These are phyloP conservation scores for Colletotrichum cereale DNA, from an alignment of 2,329 filamentous ascomycete genomes.

Conservation along the genomic window DNA sequence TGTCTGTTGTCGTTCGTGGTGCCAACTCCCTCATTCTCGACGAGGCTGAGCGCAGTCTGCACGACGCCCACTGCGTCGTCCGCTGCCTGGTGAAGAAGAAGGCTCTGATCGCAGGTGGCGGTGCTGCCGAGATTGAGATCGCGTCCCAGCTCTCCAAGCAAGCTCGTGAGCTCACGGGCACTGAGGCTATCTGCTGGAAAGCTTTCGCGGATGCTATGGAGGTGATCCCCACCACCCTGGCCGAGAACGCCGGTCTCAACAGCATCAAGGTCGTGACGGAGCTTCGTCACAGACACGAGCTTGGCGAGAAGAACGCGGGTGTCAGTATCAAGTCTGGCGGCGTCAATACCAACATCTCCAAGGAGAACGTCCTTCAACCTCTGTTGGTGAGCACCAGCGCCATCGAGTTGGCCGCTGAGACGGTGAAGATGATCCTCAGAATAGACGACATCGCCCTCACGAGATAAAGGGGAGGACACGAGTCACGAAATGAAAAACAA, in stretches of 20 bases:
- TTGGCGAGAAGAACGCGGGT: slow-evolving; percentile 94
- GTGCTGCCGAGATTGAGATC: slow-evolving; percentile 96
- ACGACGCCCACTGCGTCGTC: slow-evolving; percentile 97
- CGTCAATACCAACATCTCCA: slow-evolving; percentile 95
- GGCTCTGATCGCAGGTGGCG: slow-evolving; percentile 96
- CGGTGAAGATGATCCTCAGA: slow-evolving; percentile 91
- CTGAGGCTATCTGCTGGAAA: slow-evolving; percentile 98
- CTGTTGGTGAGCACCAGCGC: slow-evolving; percentile 97
- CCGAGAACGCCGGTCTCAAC: slow-evolving; percentile 97
- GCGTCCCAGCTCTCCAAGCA: slow-evolving; percentile 87
- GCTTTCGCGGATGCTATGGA: slow-evolving; percentile 98
- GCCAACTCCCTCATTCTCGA: slow-evolving; percentile 96
- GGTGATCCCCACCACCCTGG: slow-evolving; percentile 94
- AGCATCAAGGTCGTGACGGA: slow-evolving; percentile 99
- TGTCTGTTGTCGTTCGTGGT: slow-evolving; percentile 93
- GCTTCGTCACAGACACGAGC: slow-evolving; percentile 91
- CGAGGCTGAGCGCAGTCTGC: slow-evolving; percentile 94
- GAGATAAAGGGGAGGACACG: slow-evolving; percentile 54
- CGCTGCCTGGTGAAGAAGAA: slow-evolving; percentile 99
- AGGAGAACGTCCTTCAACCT: slow-evolving; percentile 97
- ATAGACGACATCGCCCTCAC: slow-evolving; percentile 76
- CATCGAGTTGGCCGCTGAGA: slow-evolving; percentile 96
- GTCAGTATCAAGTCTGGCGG: slow-evolving; percentile 98
- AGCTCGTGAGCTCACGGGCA: slow-evolving; percentile 86
- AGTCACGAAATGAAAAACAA: slow-evolving; percentile 39